Evolutionary conservation across 2,329 filamentous ascomycete species (phyloP).

Genomic region (Blumeria graminis): DNA sequence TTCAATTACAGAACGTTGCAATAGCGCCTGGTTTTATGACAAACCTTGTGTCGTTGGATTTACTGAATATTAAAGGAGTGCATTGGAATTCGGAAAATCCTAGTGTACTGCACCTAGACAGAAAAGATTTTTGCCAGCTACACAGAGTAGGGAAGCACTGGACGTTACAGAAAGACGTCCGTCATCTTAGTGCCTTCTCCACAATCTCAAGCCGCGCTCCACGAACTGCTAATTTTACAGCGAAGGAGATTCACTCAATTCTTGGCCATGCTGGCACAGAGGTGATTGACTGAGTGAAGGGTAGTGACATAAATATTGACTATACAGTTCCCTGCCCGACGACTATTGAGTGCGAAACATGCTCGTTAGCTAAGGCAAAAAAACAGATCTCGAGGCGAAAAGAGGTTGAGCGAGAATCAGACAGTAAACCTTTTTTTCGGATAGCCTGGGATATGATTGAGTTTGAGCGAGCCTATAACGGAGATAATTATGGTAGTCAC

Average conservation of each 20-base stretch:
- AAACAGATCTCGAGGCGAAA: background rate
- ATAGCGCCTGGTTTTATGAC: background rate
- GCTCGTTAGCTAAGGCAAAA: background rate
- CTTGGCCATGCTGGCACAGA: background rate
- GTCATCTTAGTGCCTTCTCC: background rate
- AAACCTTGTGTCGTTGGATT: background rate
- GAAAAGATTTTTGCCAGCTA: background rate
- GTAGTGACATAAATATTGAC: background rate
- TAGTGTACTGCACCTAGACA: background rate
- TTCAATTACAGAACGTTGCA: background rate
- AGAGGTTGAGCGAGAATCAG: background rate
- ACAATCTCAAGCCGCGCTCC: background rate
- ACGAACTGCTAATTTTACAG: background rate
- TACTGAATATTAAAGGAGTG: background rate
- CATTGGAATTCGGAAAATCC: background rate
- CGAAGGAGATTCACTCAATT: background rate
- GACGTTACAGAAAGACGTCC: background rate
- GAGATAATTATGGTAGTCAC: constrained; percentile 1
- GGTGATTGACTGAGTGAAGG: background rate
- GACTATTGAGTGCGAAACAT: background rate
- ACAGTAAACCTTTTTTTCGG: background rate
- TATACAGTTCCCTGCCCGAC: background rate
- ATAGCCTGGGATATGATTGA: background rate
- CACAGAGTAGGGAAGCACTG: background rate
- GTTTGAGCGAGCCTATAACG: background rate